Evolutionary conservation across 306 rosid genomes (phyloP).

Genomic region (Gastrolobium bilobum): DNA sequence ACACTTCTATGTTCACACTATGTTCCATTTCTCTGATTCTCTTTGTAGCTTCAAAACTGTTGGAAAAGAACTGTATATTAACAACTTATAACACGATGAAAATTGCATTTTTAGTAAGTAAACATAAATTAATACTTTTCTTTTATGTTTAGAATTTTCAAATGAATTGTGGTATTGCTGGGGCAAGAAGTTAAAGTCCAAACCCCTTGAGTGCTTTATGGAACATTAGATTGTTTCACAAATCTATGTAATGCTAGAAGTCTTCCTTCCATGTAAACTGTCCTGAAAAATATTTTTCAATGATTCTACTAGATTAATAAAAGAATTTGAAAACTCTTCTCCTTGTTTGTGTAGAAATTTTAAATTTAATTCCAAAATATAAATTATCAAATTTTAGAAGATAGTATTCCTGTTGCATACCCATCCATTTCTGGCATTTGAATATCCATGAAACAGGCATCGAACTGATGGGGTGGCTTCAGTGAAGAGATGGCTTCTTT

Average conservation of each 20-base stretch:
- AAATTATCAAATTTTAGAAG: constrained; percentile 17
- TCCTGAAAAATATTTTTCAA: constrained; percentile 13
- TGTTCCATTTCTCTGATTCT: constrained; percentile 73
- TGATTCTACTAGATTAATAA: constrained; percentile 1
- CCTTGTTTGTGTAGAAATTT: constrained; percentile 22
- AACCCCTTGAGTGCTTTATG: not conserved
- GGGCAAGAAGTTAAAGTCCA: not conserved
- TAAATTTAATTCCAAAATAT: constrained; percentile 23
- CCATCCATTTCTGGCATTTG: constrained; percentile 99
- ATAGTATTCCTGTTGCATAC: constrained; percentile 59
- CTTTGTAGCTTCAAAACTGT: constrained; percentile 85
- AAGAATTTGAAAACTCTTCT: not conserved
- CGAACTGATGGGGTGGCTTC: constrained; percentile 84
- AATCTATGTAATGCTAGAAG: constrained; percentile 13
- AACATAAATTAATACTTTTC: not conserved
- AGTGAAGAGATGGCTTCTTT: constrained; percentile 72
- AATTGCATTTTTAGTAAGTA: not conserved
- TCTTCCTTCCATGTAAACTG: constrained; percentile 2
- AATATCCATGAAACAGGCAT: constrained; percentile 98
- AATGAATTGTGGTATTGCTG: not conserved
- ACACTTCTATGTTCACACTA: constrained; percentile 57
- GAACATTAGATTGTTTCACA: constrained; percentile 34
- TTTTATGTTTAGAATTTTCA: not conserved
- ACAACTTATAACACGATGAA: constrained; percentile 11
- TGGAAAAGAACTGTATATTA: constrained; percentile 19